Base-by-base conservation (phyloP, 2,329 filamentous ascomycete genomes). In the Ampelomyces quisqualis region DNA sequence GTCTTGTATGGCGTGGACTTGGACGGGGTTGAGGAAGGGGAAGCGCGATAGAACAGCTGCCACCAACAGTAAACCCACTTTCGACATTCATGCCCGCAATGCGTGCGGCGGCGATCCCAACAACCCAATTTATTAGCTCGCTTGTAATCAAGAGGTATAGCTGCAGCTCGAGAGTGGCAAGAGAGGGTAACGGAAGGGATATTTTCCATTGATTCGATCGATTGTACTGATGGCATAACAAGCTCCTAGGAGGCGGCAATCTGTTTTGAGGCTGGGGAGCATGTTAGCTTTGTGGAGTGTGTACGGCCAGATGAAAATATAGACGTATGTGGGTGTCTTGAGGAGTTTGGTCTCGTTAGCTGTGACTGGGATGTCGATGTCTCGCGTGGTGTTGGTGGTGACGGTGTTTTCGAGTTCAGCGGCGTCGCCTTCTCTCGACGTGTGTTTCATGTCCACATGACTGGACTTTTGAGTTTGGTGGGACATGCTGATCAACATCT, bases 11-110 rank as follows among this genome's bases (percentile, higher is more conserved):
- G 45, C 33, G 19, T 34, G 14, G 10, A 53, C 47, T 26, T 55
- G 45, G 4, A 41, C 14, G 10, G 47, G 43, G 14, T 44, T 51
- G 13, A 57, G 49, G 40, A 53, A 55, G 3, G 51, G 54, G 26
- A 33, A 45, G 23, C 47, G 70, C 62, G 47, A 74, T 68, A 3
- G 70, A 72, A 52, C 78, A 79, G 43, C 77, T 62, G 45, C 48
- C 41, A 26, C 67, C 65, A 8, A 72, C 69, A 9, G 57, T 58
- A 41, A 76, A 67, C 4, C 54, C 36, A 17, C 77, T 60, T 40
- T 76, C 73, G 8, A 60, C 52, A 7, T 66, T 62, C 73, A 76
- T 76, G 17, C 73, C 73, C 5, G 72, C 73, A 15, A 74, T 69
- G 11, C 55, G 53, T 14, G 60, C 62, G 11, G 50, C 52, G 18